Evolutionary conservation across 225 moss, liverwort and hornwort species (phyloP), one percentile per base, ranked within the genome.

Genomic region (Asterella californica): DNA sequence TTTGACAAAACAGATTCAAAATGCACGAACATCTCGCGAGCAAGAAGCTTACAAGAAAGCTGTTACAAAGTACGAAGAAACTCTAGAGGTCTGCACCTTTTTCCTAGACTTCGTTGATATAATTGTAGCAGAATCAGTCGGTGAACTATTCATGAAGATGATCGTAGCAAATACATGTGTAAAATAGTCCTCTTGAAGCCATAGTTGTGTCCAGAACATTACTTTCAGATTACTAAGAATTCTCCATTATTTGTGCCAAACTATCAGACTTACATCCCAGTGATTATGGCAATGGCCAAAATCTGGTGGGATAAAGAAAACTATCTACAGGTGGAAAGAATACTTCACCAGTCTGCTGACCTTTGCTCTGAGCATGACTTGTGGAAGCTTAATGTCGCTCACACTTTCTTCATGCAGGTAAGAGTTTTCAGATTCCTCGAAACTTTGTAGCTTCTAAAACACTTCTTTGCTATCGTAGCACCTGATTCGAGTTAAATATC

Each of bases 221-320:
- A 54, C 2, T n/a, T n/a, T 63, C 0, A 59, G 24, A 59, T 65
- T 42, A 70, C 69, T 24, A 38, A 5, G 42, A 3, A 14, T 70
- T 24, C 14, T 42, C 4, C 0, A 67, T 15, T 67, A 17, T 36
- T 4, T 67, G 67, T 19, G 27, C 18, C 33, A 4, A 71, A 52
- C 17, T 0, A 42, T 42, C 52, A 93, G 92, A 90, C 66, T 10
- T 96, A 92, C 53, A 78, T 90, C 52, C 91, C 91, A 42, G 83
- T 96, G 21, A 53, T 96, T 76, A 96, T 96, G 96, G 91, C 94
- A 30, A 94, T 92, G 96, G 92, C 96, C 36, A 96, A 96, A 80
- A 94, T 96, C 62, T 89, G 92, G 92, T 96, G 96, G 96, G 94
- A 96, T 80, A 96, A 94, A 74, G 96, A 91, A 57, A 91, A 96